Base-by-base conservation (phyloP, 2,329 filamentous ascomycete species). In the Neurospora sp. region DNA sequence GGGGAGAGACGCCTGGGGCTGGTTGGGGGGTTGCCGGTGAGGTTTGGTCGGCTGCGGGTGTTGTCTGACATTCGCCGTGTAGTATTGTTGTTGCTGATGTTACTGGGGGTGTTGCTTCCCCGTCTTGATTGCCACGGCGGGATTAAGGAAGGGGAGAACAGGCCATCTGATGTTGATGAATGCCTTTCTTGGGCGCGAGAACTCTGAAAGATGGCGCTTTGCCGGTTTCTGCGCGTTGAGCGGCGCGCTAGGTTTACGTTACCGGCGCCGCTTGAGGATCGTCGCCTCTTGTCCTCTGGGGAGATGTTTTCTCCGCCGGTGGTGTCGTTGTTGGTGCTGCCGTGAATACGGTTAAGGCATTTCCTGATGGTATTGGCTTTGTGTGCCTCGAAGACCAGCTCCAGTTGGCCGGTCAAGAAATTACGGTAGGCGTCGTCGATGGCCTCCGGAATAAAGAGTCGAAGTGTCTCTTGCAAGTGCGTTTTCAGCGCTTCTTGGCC, bases 371-470 rank as follows among this genome's bases (percentile, higher is more conserved):
- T 67, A 37, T 75, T 72, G 8, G 73, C 73, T 5, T 71, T 70
- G 43, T 76, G 74, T 1, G 71, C 74, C 19, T 76, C 73, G 15
- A 74, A 74, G 3, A 75, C 72, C 0, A 76, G 69, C 5, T 73
- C 74, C 8, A 76, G 68, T 37, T 76, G 74, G 0, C 73, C 72
- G 1, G 73, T 66, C 6, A 76, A 68, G 38, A 76, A 76, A 17
- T 65, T 66, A 62, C 74, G 73, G 46, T 74, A 76, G 39, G 71
- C 62, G 28, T 71, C 68, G 5, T 74, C 72, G 17, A 73, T 67
- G 15, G 33, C 57, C 4, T n/a, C n/a, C 6, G 74, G 73, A 3
- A 75, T 69, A 1, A 76, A 68, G 12, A 76, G 70, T 2, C 71
- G 28, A 8, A 76, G 72, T 39, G 72, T 75, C 28, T 74, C 73